Percentiles rank a stretch among this genome's conserved stretches.
phyloP scores from a whole-genome alignment of 2,329 filamentous ascomycete genomes.

The Curvularia sp. region DNA sequence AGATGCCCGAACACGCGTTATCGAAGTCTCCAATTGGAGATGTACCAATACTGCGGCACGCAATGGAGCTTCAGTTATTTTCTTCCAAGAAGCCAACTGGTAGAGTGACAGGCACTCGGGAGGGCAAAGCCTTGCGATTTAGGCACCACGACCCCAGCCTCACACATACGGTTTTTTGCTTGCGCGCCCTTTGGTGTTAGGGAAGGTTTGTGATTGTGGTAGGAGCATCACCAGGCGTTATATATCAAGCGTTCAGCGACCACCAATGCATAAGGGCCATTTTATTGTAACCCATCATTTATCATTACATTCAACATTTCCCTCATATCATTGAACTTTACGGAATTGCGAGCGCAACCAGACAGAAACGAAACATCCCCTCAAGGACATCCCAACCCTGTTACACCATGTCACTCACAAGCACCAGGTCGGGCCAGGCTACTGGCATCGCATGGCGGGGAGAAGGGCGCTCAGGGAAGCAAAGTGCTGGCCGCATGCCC shows the following conservation, averaged over 20 bases:
- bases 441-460: not conserved
- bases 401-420: not conserved
- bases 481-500: constrained; percentile 6
- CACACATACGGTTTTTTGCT: not conserved
- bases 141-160: not conserved
- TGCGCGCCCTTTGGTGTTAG: constrained; percentile 1
- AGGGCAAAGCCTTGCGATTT: not conserved
- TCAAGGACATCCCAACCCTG: too few species aligned
- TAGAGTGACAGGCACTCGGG: not conserved
- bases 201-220: not conserved
- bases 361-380: not conserved
- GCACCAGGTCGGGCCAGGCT: not conserved
- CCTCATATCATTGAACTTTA: not conserved
- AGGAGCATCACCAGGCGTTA: constrained; percentile 10
- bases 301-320: not conserved
- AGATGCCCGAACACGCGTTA: not conserved
- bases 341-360: not conserved
- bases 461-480: not conserved
- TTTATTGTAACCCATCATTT: constrained; percentile 1
- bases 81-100: not conserved
- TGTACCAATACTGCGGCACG: not conserved
- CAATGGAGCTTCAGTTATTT: not conserved
- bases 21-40: not conserved
- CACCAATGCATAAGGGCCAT: constrained; percentile 5
- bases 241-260: constrained; percentile 15